Evolutionary conservation across 1,284 basidiomycete genomes (phyloP).

Genomic region (Lentinus polychrous): DNA sequence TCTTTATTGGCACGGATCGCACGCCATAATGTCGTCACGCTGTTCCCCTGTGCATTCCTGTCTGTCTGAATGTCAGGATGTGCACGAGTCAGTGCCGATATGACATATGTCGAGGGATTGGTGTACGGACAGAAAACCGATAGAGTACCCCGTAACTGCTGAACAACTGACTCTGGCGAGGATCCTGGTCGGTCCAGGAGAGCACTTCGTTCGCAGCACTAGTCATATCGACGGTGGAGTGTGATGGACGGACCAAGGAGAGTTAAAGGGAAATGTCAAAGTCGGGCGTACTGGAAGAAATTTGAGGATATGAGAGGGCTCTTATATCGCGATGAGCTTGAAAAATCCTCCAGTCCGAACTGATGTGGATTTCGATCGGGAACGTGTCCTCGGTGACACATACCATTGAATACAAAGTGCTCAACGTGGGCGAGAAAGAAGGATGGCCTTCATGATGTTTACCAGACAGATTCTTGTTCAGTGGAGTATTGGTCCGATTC

Average conservation of each 20-base stretch:
- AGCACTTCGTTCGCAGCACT: slow-evolving; percentile 60
- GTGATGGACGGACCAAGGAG: slow-evolving; percentile 14
- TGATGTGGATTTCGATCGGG: slow-evolving; percentile 55
- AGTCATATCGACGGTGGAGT: slow-evolving; percentile 34
- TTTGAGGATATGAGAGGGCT: slow-evolving; percentile 21
- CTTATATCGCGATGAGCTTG: slow-evolving; percentile 28
- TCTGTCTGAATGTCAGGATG: slow-evolving; percentile 43
- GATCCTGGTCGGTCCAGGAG: slow-evolving; percentile 80
- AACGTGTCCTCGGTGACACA: slow-evolving; percentile 71
- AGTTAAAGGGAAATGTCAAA: slow-evolving; percentile 3
- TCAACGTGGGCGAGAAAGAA: slow-evolving; percentile 66
- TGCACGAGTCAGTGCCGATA: slow-evolving; percentile 11
- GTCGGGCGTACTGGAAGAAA: slow-evolving; percentile 21
- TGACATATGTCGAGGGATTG: slow-evolving; percentile 4
- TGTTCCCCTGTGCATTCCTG: slow-evolving; percentile 52
- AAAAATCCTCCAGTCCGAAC: slow-evolving; percentile 39
- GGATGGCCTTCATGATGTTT: slow-evolving; percentile 45
- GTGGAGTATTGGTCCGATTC: slow-evolving; percentile 64
- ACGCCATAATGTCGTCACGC: slow-evolving; percentile 68
- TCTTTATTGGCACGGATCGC: slow-evolving; percentile 73
- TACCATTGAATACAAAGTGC: slow-evolving; percentile 56
- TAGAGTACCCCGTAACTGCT: slow-evolving; percentile 74
- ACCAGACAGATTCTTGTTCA: slow-evolving; percentile 43
- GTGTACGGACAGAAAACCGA: slow-evolving; percentile 59
- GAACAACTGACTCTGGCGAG: slow-evolving; percentile 74